Conservation (phyloP, 2,329 filamentous ascomycete species). For the Alternaria longipes region DNA sequence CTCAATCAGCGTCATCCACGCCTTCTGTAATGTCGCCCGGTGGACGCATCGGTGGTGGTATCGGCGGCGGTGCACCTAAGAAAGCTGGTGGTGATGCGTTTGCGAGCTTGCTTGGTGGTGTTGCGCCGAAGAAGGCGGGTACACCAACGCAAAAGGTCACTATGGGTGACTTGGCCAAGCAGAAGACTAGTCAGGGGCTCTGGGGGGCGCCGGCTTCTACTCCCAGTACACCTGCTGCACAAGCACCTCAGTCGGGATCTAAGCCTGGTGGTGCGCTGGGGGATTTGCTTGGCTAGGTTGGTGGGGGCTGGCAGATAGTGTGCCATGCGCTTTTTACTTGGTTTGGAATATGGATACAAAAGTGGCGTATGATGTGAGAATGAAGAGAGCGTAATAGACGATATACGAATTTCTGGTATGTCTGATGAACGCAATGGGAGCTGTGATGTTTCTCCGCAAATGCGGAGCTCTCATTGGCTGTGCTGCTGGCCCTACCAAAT, state of each 20-base stretch:
- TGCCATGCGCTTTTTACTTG: conserved; percentile 3
- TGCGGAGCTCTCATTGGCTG: not conserved
- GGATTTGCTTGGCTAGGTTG: conserved; percentile 38
- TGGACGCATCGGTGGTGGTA: conserved; percentile 53
- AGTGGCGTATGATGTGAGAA: conserved; percentile 2
- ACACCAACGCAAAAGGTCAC: conserved; percentile 72
- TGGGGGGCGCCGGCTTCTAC: conserved; percentile 76
- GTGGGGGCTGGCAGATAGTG: not conserved
- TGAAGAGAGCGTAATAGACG: not conserved
- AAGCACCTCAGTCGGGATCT: conserved; percentile 39
- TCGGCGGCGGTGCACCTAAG: conserved; percentile 51
- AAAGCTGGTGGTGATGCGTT: conserved; percentile 82
- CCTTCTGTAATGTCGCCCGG: conserved; percentile 56
- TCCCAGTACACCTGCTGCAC: conserved; percentile 42
- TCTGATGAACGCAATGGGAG: not conserved
- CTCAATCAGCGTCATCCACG: conserved; percentile 48
- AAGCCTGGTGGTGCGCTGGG: conserved; percentile 50
- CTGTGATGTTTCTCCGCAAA: not conserved
- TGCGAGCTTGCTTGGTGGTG: conserved; percentile 83
- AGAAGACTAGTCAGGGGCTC: conserved; percentile 93
- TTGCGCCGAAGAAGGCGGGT: conserved; percentile 76
- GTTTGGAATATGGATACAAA: conserved; percentile 8
- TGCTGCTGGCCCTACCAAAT: no score
- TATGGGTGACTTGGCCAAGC: conserved; percentile 94
- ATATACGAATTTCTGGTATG: not conserved